Conservation (phyloP, 192 early-diverging fungal species). For the Radiomyces spectabilis region DNA sequence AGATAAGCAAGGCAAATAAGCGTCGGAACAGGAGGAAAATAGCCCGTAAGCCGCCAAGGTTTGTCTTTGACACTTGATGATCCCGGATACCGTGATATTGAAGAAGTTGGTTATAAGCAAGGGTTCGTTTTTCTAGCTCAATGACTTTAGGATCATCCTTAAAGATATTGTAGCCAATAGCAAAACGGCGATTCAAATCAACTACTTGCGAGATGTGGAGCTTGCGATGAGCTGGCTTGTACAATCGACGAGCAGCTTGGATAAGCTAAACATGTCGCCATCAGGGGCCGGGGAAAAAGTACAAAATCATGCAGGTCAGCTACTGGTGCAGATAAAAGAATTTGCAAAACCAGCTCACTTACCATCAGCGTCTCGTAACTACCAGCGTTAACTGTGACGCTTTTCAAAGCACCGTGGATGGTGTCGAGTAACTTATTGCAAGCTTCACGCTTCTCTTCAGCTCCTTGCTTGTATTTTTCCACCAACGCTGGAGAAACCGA, state of each 20-base stretch:
- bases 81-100: conserved; percentile 90
- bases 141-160: conserved; percentile 74
- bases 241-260: conserved; percentile 89
- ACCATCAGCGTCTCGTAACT: conserved; percentile 91
- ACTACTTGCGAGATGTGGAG: conserved; percentile 80
- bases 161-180: conserved; percentile 73
- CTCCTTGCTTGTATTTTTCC: conserved; percentile 77
- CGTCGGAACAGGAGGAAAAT: conserved; percentile 64
- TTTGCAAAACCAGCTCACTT: background rate
- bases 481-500: conserved; percentile 71
- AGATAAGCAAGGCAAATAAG: conserved; percentile 52
- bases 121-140: conserved; percentile 63
- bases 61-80: conserved; percentile 88
- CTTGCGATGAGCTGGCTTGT: conserved; percentile 80
- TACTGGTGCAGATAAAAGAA: no score
- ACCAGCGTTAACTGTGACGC: conserved; percentile 87
- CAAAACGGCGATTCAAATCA: conserved; percentile 83
- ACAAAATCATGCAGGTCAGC: background rate
- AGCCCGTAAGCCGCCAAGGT: conserved; percentile 56
- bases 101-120: conserved; percentile 82
- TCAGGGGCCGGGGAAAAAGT: background rate
- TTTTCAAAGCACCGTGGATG: conserved; percentile 71
- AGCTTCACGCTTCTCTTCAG: conserved; percentile 72
- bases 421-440: conserved; percentile 68
- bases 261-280: conserved; percentile 48